Evolutionary conservation across 768 basidiomycete species (phyloP), one percentile per base, ranked within the genome.

Genomic region (Boletellus sp.): DNA sequence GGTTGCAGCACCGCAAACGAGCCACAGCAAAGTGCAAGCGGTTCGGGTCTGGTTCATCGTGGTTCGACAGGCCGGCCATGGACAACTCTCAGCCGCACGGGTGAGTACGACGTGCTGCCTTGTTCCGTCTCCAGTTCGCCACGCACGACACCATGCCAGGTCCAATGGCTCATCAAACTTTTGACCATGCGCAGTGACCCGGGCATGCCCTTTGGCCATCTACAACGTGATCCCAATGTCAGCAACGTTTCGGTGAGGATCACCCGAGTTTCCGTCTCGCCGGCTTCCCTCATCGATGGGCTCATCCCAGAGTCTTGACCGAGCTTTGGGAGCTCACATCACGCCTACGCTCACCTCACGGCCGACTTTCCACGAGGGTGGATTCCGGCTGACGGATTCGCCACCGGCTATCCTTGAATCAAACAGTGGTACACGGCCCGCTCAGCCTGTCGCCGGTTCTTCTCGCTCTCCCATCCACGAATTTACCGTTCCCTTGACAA

Each of bases 131-230:
- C 43, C 35, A 32, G 33, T 19, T 20, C 47, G 33, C 47, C 20
- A 17, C 31, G 36, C 34, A 28, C 51, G 31, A 48, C 49, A 24
- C 20, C 34, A 28, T 20, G 28, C 45, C 31, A 12, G 46, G 35
- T 33, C 12, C 48, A 28, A 62, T 58, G 51, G 51, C 54, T 54
- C 45, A 56, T 33, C 26, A 19, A 37, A 48, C 53, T 51, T 47
- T 54, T 36, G 26, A 28, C 36, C 66, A 62, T 59, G 52, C 65
- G 34, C 64, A 83, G 81, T 69, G 81, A 83, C 64, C 68, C 75
- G 53, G 70, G 68, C 55, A 83, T 84, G 79, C 73, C 81, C 61
- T 84, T 83, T 73, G 74, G 72, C 53, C 81, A 81, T 65, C 72
- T 84, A 62, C 72, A 74, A 52, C 72, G 82, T 62, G 81, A 84